Percentiles rank a stretch among this genome's conserved stretches.
Conservation (phyloP, 2,329 filamentous ascomycete genomes). For the Aureobasidium melanogenum region DNA sequence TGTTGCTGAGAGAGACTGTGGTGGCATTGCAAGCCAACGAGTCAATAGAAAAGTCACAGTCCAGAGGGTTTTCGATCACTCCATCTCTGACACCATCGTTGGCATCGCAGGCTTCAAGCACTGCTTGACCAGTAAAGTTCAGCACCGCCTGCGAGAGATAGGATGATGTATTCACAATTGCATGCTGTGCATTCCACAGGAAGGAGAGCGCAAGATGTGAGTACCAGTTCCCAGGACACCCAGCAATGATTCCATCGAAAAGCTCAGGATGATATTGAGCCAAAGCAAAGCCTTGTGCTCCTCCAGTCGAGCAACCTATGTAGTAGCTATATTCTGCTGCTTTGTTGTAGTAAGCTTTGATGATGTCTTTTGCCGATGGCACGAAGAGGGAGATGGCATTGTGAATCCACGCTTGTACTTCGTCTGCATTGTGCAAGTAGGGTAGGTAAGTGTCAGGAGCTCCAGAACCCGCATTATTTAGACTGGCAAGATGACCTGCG, state of each 20-base stretch:
- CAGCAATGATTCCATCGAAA: constrained; percentile 36
- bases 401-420: constrained; percentile 29
- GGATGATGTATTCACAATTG: constrained; percentile 11
- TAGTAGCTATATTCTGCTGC: constrained; percentile 30
- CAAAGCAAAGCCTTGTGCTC: constrained; percentile 34
- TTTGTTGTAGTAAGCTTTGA: constrained; percentile 26
- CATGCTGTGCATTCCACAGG: constrained; percentile 22
- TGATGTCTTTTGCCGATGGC: constrained; percentile 22
- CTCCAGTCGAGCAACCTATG: constrained; percentile 34
- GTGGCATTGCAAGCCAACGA: constrained; percentile 22
- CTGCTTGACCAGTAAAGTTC: constrained; percentile 26
- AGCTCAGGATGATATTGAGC: constrained; percentile 32
- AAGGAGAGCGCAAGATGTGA: constrained; percentile 24
- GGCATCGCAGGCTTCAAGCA: constrained; percentile 36
- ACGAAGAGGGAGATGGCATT: constrained; percentile 30
- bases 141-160: constrained; percentile 23
- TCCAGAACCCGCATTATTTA: constrained; percentile 19
- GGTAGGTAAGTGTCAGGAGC: constrained; percentile 20
- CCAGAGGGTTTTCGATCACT: constrained; percentile 37
- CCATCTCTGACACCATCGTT: constrained; percentile 42
- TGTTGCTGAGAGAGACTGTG: constrained; percentile 11
- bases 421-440: constrained; percentile 21
- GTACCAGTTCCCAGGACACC: constrained; percentile 33
- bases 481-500: constrained; percentile 19
- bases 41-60: constrained; percentile 32